Evolutionary conservation across 1,139 yeast species (phyloP), one percentile per base, ranked within the genome.

Genomic region (Saccharomyces hybrid): DNA sequence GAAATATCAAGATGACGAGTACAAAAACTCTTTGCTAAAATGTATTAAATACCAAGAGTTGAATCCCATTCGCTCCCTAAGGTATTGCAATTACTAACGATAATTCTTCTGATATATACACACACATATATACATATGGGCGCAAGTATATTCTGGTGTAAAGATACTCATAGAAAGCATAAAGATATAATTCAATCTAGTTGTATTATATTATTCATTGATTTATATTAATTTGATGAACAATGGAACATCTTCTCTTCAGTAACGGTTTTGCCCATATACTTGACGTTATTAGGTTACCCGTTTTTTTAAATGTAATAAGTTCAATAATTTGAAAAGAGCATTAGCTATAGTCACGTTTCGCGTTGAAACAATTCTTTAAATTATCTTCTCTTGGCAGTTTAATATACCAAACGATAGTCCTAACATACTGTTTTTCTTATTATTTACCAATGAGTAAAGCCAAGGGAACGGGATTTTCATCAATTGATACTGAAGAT

Each of bases 1-100:
- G 61, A 72, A 68, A 28, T 75, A 81, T 49, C 85, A 81, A 48
- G 89, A 86, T 63, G 74, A 73, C 55, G 71, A 75, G 2, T 73
- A 79, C 54, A 76, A 83, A 55, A 78, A 79, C 28, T 76, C 86
- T 29, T 73, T 87, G 58, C 82, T 91, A 84, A 79, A 74, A 63
- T 79, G 88, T 65, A 79, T 88, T 23, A 83, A 81, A 59, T 74
- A 85, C 59, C 93, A 86, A 63, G 88, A 84, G 61, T 65, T 69
- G 27, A 74, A 87, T 52, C 88, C 91, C 1, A 85, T 85, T 27
- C 76, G 95, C 26, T 70, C 69, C 25, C 69, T 72, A 56, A 62
- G 63, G 46, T 56, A 49, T 49, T 64, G 67, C 48, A 65, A 63
- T 50, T 64, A 59, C 51, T 64, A 57, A 58, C 27, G 14, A n/a